Evolutionary conservation across 495 filamentous ascomycete genomes (phyloP).

Genomic region (Penicillium ucsense): DNA sequence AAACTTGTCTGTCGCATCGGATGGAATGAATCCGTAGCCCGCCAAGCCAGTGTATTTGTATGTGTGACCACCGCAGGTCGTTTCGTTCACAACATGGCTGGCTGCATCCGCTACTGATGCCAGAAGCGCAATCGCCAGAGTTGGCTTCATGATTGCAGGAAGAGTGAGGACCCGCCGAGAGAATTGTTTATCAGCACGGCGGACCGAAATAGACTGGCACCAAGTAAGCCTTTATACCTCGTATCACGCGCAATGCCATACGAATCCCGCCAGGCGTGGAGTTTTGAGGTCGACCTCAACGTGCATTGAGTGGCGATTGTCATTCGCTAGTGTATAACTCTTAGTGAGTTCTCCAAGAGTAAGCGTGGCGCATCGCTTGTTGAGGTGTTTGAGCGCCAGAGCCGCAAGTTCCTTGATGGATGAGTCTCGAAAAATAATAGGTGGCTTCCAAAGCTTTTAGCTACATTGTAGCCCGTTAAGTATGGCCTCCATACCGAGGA

Average conservation of each 20-base stretch:
- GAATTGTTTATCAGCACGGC: no score
- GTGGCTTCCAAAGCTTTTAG: no score
- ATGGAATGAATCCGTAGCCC: conserved; percentile 57
- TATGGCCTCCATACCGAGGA: no score
- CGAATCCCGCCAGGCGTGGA: no score
- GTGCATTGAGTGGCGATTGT: conserved; percentile 3
- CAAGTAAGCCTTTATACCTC: no score
- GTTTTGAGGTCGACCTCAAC: neutral
- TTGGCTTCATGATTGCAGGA: conserved; percentile 14
- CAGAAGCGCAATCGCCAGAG: conserved; percentile 9
- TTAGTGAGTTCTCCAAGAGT: conserved; percentile 1
- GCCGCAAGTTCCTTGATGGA: no score
- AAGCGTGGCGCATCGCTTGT: conserved; percentile 2
- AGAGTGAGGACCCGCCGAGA: neutral
- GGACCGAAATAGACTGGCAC: no score
- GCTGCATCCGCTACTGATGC: conserved; percentile 8
- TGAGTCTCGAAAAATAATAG: no score
- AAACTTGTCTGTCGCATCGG: conserved; percentile 55
- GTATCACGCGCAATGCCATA: no score
- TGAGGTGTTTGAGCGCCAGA: neutral
- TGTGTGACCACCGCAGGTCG: conserved; percentile 51
- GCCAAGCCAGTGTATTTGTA: conserved; percentile 63
- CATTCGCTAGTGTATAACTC: conserved; percentile 5
- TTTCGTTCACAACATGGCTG: conserved; percentile 35
- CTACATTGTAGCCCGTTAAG: no score